These are phyloP conservation scores for Pilobolus umbonatus DNA, from an alignment of 192 early-diverging fungal genomes.

Conservation along the genomic window DNA sequence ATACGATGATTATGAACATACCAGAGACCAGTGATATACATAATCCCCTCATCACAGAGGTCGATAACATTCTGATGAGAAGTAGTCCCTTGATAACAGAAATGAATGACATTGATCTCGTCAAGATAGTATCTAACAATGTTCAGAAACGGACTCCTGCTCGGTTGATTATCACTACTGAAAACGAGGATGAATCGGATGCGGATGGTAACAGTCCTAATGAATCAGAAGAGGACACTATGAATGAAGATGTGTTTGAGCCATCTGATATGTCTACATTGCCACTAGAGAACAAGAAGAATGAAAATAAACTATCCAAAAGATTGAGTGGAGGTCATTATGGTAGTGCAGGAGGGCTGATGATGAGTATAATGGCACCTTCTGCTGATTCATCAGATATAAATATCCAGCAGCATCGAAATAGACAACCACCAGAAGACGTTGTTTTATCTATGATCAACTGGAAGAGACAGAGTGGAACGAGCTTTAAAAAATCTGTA, in stretches of 20 bases:
- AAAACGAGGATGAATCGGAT: conserved; percentile 19
- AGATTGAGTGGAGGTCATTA: conserved; percentile 35
- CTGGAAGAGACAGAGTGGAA: conserved; percentile 12
- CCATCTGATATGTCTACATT: too few relatives aligned
- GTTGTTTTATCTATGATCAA: conserved; percentile 16
- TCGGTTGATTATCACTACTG: background rate
- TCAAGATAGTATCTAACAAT: background rate
- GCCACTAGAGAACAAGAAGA: conserved; percentile 4
- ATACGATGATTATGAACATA: too few relatives aligned
- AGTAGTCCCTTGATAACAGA: too few relatives aligned
- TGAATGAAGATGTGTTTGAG: background rate
- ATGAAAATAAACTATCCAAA: conserved; percentile 25
- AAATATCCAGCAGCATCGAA: background rate
- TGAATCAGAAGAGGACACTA: background rate
- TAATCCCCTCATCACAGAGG: too few relatives aligned
- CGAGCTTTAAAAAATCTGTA: background rate
- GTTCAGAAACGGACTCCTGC: conserved; percentile 1
- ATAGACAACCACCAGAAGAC: conserved; percentile 15
- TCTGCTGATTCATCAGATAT: conserved; percentile 3
- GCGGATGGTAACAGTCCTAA: background rate
- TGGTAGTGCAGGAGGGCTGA: conserved; percentile 35
- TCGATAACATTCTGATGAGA: too few relatives aligned
- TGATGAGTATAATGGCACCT: conserved; percentile 28
- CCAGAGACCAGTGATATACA: too few relatives aligned
- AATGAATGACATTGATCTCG: background rate